Conservation (phyloP, 257 asterid species). For the Eucommia ulmoides region DNA sequence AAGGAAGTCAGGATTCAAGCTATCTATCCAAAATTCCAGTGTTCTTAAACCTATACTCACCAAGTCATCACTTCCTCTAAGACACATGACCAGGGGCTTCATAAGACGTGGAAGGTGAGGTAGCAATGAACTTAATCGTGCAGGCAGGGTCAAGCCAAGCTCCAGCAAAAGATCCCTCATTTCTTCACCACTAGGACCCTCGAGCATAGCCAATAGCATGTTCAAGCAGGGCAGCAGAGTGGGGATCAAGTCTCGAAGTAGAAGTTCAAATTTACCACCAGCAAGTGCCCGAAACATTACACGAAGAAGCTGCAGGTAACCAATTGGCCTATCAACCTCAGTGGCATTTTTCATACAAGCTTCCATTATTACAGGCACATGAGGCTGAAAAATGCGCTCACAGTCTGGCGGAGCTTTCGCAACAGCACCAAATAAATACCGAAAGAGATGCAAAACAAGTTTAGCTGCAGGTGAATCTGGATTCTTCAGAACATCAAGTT, state of each 20-base stretch:
- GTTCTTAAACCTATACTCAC: constrained; percentile 92
- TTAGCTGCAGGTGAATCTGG: constrained; percentile 99
- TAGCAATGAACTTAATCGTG: constrained; percentile 84
- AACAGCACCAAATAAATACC: constrained; percentile 77
- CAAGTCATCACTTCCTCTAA: constrained; percentile 86
- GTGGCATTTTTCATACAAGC: constrained; percentile 89
- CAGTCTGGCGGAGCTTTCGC: constrained; percentile 95
- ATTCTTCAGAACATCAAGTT: constrained; percentile 94
- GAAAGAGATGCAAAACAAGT: constrained; percentile 95
- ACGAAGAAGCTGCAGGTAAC: constrained; percentile 90
- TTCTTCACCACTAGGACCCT: constrained; percentile 95
- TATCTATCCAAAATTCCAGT: constrained; percentile 99
- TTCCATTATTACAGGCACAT: constrained; percentile 88
- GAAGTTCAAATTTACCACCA: constrained; percentile 91
- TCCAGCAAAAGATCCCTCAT: constrained; percentile 77
- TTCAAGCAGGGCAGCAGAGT: constrained; percentile 85
- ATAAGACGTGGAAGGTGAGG: constrained; percentile 95
- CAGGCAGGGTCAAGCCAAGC: constrained; percentile 84
- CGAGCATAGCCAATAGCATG: constrained; percentile 89
- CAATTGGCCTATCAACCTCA: constrained; percentile 87
- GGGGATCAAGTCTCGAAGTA: constrained; percentile 82
- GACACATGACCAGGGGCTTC: constrained; percentile 98
- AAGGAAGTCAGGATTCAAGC: constrained; percentile 96
- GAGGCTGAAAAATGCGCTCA: constrained; percentile 96
- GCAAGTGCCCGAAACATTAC: constrained; percentile 96